Base-by-base conservation (phyloP, 805 yeast species). In the Monosporozyma solicola region DNA sequence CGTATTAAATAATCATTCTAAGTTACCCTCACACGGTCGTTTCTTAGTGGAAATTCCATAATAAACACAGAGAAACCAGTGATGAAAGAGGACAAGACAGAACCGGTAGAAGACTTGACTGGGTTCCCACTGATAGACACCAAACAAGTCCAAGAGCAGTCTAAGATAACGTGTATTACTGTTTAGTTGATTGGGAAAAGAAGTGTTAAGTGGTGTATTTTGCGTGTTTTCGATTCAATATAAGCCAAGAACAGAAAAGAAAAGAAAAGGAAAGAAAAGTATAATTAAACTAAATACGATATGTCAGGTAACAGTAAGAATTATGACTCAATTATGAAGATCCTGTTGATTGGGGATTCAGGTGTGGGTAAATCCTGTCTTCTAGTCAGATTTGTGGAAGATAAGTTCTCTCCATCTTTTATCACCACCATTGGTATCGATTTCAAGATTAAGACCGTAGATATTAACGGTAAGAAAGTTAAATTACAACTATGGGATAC, bases 381-480 rank as follows among this genome's bases (percentile, higher is more conserved):
- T 55, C 76, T 91, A 63, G 80, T 92, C 58, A 82, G 98, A 67
- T 92, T 92, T 72, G 96, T 92, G 55, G 97, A 90, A 63, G 97
- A 92, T 72, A 91, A 90, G 72, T 94, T 94, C 76, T 91, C 92
- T 63, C 97, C 98, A 5, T 83, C 94, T 22, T 94, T 92, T 72
- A 94, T 94, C 73, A 90, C 98, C 55, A 94, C 99, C 48, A 94
- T 94, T 64, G 99, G 99, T 52, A 94, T 94, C 64, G 99, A 94
- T 71, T 94, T 94, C 80, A 94, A 94, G 75, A 92, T 94, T 69
- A 85, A 97, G 73, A 91, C 97, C 31, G 87, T 91, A 61, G 97
- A 92, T 62, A 79, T 91, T 59, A 92, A 92, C 58, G 97, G 96
- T 51, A 87, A 87, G 72, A 85, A 85, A 59, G 87, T 94, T 72